Evolutionary conservation across 345 rosid species (phyloP), one percentile per base, ranked within the genome.

Genomic region (Firmiana major): DNA sequence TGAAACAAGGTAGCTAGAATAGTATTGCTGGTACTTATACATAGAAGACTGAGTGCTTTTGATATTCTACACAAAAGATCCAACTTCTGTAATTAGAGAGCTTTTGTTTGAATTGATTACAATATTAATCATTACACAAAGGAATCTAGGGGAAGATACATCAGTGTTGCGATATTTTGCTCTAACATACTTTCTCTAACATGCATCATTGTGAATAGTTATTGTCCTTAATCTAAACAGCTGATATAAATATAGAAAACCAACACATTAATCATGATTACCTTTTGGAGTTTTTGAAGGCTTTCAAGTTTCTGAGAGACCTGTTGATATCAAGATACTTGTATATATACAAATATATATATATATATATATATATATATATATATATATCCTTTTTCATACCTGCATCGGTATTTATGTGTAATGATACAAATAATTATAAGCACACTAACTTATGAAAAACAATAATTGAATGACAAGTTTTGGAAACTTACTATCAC

Each of bases 1-100:
- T 71, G 15, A 40, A 80, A 63, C 77, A 57, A 88, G 95, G 95
- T 91, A 85, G 34, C 63, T 79, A n/a, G 16, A 17, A 38, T 73
- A 40, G 26, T 46, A 43, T 40, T 54, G 54, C 11, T 63, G 53
- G 59, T 55, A 31, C 77, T 19, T 31, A 6, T 2, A 45, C 38
- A 46, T 24, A 49, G 57, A 46, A 28, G 34, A 49, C 9, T 51
- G 16, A 51, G 26, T 13, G 74, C 49, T 38, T 31, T 70, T 70
- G 7, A 46, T 46, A 69, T 69, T 68, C 2, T 63, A 36, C 22
- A 7, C 24, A 8, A 63, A 60, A 31, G 17, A 26, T 11, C 36
- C 1, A 60, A 26, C 3, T 60, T 59, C 7, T 26, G 26, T n/a
- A 26, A 28, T 60, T 60, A 38, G 13, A 38, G 38, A 38, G 46